Evolutionary conservation across 75 land plant species (phyloP).

Genomic region (Selaginella moellendorffii): DNA sequence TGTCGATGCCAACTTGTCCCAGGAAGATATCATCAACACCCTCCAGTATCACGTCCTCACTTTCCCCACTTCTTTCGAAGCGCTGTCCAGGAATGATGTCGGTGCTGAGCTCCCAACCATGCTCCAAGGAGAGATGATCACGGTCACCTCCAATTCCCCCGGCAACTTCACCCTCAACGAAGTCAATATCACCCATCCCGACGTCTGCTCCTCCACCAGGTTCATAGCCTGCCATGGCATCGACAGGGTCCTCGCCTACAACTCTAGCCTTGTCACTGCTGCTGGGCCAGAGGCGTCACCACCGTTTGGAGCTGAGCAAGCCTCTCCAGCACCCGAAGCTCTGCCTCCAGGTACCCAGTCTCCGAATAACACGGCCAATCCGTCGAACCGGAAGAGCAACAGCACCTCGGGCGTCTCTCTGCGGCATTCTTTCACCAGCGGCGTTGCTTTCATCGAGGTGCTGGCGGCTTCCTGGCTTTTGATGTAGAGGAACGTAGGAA

Average conservation of each 20-base stretch:
- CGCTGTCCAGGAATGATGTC: constrained; percentile 14
- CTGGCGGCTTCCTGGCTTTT: too few relatives aligned
- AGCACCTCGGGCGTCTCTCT: too few relatives aligned
- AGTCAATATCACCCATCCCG: constrained; percentile 22
- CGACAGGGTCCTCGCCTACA: neutral
- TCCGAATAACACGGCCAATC: too few relatives aligned
- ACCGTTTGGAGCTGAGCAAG: too few relatives aligned
- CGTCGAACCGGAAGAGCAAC: too few relatives aligned
- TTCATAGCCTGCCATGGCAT: neutral
- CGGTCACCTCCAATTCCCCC: constrained; percentile 20
- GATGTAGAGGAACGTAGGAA: too few relatives aligned
- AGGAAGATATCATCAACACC: neutral
- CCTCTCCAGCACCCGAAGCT: too few relatives aligned
- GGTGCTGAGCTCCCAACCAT: constrained; percentile 30
- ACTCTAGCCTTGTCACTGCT: neutral
- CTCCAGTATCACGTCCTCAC: constrained; percentile 35
- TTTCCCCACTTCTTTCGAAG: constrained; percentile 23
- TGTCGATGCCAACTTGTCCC: neutral
- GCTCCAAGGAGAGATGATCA: constrained; percentile 18
- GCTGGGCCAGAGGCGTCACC: neutral
- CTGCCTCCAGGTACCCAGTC: too few relatives aligned
- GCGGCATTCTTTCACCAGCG: too few relatives aligned
- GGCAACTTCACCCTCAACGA: constrained; percentile 32
- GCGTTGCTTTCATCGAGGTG: too few relatives aligned
- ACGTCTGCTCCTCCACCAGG: constrained; percentile 15